Conservation (phyloP, 495 filamentous ascomycete genomes). For the Annulohypoxylon maeteangense region DNA sequence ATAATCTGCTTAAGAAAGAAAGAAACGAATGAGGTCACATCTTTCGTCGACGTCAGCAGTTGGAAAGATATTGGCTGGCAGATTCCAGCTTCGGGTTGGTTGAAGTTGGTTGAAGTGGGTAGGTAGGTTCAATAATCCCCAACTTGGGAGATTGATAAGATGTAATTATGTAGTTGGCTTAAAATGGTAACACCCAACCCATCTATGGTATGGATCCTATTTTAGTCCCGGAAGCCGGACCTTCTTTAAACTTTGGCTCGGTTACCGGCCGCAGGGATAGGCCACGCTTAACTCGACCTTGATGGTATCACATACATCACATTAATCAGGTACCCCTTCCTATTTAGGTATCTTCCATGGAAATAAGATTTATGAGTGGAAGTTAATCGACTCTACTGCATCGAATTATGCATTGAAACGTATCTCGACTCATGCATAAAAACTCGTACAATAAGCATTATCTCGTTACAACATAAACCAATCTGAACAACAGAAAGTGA, state of each 20-base stretch:
- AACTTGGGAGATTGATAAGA: slow-evolving; percentile 3
- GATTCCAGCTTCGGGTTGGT: slow-evolving; percentile 24
- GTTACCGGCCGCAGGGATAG: slow-evolving; percentile 30
- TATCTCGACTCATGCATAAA: not conserved
- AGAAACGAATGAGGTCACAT: slow-evolving; percentile 31
- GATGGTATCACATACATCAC: slow-evolving; percentile 32
- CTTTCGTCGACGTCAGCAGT: slow-evolving; percentile 7
- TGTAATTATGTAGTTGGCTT: slow-evolving; percentile 21
- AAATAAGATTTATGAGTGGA: not conserved
- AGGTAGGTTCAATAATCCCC: not conserved
- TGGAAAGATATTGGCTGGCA: slow-evolving; percentile 5
- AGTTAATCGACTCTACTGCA: not conserved
- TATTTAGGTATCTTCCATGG: not conserved
- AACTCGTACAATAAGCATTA: not conserved
- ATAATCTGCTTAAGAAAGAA: not conserved
- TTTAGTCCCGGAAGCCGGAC: slow-evolving; percentile 27
- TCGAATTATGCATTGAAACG: not conserved
- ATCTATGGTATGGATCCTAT: slow-evolving; percentile 5
- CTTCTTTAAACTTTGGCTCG: slow-evolving; percentile 30
- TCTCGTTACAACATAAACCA: not conserved
- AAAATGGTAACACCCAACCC: slow-evolving; percentile 18
- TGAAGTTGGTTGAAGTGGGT: slow-evolving; percentile 11
- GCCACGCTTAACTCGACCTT: slow-evolving; percentile 8
- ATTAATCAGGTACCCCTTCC: slow-evolving; percentile 5
- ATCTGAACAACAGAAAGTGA: not conserved